These are phyloP conservation scores for Podaxis sp. DNA, from an alignment of 768 basidiomycete species.

Conservation along the genomic window DNA sequence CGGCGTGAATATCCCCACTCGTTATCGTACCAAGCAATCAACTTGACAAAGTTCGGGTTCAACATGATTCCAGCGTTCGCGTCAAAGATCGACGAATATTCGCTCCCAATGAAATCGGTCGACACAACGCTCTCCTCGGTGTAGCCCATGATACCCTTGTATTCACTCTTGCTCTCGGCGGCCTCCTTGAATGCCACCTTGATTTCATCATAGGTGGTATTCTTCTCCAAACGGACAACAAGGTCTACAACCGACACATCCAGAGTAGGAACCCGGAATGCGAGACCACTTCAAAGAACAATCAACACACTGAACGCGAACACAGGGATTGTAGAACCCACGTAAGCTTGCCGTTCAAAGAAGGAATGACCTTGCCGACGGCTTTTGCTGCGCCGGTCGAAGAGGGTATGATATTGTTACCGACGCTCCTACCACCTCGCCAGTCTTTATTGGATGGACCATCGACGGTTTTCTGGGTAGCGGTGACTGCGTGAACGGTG, in stretches of 20 bases:
- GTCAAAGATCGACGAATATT: conserved; percentile 84
- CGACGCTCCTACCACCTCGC: conserved; percentile 90
- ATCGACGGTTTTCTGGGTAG: conserved; percentile 93
- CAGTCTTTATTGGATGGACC: conserved; percentile 91
- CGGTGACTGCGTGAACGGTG: conserved; percentile 96
- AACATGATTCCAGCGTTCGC: conserved; percentile 83
- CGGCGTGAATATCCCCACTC: conserved; percentile 90
- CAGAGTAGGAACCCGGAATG: conserved; percentile 91
- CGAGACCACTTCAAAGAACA: conserved; percentile 55
- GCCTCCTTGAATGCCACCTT: conserved; percentile 77
- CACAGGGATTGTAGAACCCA: conserved; percentile 30
- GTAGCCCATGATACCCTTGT: conserved; percentile 75
- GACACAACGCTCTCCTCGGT: conserved; percentile 89
- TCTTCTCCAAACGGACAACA: conserved; percentile 82
- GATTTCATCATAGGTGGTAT: conserved; percentile 80
- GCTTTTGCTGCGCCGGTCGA: conserved; percentile 97
- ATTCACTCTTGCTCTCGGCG: conserved; percentile 41
- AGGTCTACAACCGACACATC: conserved; percentile 96
- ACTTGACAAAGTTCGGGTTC: conserved; percentile 88
- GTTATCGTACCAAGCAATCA: conserved; percentile 94
- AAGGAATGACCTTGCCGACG: conserved; percentile 91
- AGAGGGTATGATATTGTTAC: conserved; percentile 95
- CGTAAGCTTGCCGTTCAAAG: conserved; percentile 92
- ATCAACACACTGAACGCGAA: not conserved
- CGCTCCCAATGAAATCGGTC: conserved; percentile 78